Percentiles rank a stretch among this genome's conserved stretches.
Evolutionary conservation across 108 stramenopile genomes (phyloP).

Genomic region (Tribonema minus): DNA sequence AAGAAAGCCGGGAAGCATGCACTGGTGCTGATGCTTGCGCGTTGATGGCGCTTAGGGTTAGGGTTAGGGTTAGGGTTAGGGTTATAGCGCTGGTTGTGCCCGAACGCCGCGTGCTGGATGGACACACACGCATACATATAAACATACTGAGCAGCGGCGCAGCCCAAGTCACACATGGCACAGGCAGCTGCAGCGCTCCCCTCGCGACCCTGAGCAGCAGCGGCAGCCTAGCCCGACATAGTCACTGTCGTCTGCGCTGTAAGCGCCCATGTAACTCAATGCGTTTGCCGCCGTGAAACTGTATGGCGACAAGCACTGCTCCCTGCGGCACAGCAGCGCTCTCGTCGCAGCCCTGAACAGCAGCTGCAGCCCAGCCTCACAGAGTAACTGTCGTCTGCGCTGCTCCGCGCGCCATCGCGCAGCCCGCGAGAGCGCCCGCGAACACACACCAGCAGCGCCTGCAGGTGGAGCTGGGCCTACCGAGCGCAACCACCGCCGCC

Average conservation of each 20-base stretch:
- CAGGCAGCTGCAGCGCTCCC: background rate
- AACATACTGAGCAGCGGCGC: background rate
- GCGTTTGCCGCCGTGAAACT: background rate
- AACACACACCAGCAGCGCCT: conserved; percentile 10
- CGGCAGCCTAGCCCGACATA: too few species aligned
- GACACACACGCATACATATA: background rate
- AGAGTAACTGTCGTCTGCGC: background rate
- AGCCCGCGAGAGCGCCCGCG: background rate
- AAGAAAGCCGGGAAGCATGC: too few species aligned
- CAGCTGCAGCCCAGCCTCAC: background rate
- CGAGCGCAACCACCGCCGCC: background rate
- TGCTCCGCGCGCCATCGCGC: conserved; percentile 1
- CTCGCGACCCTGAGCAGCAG: too few species aligned
- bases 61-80: background rate
- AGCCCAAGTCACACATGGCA: background rate
- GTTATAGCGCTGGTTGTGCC: background rate
- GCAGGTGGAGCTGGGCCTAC: conserved; percentile 43
- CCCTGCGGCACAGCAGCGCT: too few species aligned
- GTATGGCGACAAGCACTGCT: too few species aligned
- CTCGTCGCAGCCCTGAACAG: too few species aligned
- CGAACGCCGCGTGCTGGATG: background rate
- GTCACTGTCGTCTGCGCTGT: too few species aligned
- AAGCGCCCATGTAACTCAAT: background rate
- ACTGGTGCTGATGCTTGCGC: background rate
- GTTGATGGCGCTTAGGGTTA: background rate